Evolutionary conservation across 371 early-diverging fungal genomes (phyloP).

Genomic region (Mucor mucedo): DNA sequence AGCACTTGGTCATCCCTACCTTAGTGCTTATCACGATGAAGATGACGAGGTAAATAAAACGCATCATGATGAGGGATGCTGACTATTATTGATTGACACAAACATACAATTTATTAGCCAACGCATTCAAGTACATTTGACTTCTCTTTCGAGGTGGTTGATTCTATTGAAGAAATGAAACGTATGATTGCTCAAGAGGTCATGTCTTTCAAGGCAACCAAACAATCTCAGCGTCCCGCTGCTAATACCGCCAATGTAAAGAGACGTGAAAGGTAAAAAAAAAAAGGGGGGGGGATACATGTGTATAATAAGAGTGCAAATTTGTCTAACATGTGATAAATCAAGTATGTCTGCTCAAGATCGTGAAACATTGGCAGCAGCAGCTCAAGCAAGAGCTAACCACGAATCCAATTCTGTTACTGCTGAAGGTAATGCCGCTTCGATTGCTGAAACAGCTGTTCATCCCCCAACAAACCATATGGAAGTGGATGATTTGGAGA

Average conservation of each 20-base stretch:
- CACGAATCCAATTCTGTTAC: slow-evolving; percentile 19
- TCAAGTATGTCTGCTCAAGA: slow-evolving; percentile 53
- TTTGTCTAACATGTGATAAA: not conserved
- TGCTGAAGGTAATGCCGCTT: slow-evolving; percentile 10
- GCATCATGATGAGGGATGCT: not conserved
- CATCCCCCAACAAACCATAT: slow-evolving; percentile 40
- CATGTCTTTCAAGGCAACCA: slow-evolving; percentile 63
- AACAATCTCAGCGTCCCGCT: slow-evolving; percentile 27
- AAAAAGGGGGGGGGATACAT: not conserved
- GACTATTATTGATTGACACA: too few species aligned
- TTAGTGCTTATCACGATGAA: slow-evolving; percentile 77
- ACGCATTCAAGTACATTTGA: slow-evolving; percentile 78
- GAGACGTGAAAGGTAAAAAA: slow-evolving; percentile 49
- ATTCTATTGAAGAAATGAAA: slow-evolving; percentile 88
- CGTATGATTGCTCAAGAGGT: slow-evolving; percentile 92
- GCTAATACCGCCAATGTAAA: slow-evolving; percentile 42
- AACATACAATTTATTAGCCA: slow-evolving; percentile 40
- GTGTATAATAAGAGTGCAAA: not conserved
- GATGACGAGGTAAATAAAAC: slow-evolving; percentile 66
- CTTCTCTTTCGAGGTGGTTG: slow-evolving; percentile 91
- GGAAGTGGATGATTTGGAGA: slow-evolving; percentile 67
- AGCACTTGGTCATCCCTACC: slow-evolving; percentile 82
- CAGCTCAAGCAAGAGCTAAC: slow-evolving; percentile 39
- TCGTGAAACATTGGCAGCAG: slow-evolving; percentile 53
- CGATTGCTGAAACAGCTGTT: slow-evolving; percentile 33